A percentile compares a stretch with the other conserved stretches of the same genome.
Evolutionary conservation across 2,329 filamentous ascomycete genomes (phyloP).

Genomic region (Fusarium dlaminii): DNA sequence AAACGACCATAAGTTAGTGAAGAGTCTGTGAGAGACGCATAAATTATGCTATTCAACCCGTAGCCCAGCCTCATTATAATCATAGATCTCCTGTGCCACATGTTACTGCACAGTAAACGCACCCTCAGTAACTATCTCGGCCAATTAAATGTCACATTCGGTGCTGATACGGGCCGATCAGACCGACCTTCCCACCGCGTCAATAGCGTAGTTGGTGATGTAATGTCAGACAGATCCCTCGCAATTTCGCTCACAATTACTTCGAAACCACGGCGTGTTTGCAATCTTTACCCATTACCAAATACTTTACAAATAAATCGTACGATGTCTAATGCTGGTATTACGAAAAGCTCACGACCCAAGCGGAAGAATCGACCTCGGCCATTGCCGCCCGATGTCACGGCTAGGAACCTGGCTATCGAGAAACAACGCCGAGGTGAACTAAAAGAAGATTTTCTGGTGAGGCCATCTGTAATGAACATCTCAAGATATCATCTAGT

Average conservation of each 20-base stretch:
- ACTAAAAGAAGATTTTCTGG: conserved; percentile 13
- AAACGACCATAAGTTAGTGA: not conserved
- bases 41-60: not conserved
- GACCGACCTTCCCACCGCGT: not conserved
- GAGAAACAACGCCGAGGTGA: conserved; percentile 18
- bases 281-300: not conserved
- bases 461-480: not conserved
- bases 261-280: not conserved
- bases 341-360: not conserved
- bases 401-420: conserved; percentile 14
- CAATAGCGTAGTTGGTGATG: not conserved
- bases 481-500: not conserved
- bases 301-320: not conserved
- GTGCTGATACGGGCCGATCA: not conserved
- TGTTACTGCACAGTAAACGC: not conserved
- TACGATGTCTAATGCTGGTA: not conserved
- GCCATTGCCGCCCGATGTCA: conserved; percentile 13
- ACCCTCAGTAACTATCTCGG: not conserved
- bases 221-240: conserved; percentile 5
- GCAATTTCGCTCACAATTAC: not conserved
- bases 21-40: not conserved
- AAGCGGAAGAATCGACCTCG: conserved; percentile 12
- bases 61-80: not conserved
- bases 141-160: not conserved
- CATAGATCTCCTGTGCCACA: not conserved